phyloP scores from a whole-genome alignment of 1,139 yeast genomes.

The Pichia sp. region DNA sequence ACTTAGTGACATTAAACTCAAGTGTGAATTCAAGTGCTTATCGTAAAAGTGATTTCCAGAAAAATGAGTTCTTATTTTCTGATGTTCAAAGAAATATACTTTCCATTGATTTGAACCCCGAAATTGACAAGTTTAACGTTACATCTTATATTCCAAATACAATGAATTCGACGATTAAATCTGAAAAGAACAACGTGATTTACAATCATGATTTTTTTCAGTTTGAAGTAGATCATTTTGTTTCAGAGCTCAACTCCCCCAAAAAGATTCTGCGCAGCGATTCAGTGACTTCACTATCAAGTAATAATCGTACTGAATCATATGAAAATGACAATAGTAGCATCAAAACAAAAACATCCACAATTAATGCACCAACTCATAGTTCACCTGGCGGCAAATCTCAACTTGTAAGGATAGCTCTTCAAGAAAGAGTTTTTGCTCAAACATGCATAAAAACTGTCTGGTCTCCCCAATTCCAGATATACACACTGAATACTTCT shows the following conservation, averaged over 20 bases:
- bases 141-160: conserved; percentile 10
- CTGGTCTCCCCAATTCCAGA: conserved; percentile 17
- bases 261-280: background rate
- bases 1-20: background rate
- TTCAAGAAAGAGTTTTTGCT: conserved; percentile 19
- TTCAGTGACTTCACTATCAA: background rate
- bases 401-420: conserved; percentile 11
- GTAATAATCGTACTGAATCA: background rate
- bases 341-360: conserved; percentile 5
- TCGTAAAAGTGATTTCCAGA: background rate
- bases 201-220: background rate
- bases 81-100: conserved; percentile 14
- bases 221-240: conserved; percentile 19
- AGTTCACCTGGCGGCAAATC: background rate
- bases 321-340: background rate
- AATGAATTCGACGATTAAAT: conserved; percentile 6
- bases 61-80: conserved; percentile 23
- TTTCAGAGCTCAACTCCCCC: background rate
- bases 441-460: conserved; percentile 16
- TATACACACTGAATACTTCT: conserved; percentile 14
- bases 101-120: conserved; percentile 16
- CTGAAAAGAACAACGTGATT: background rate
- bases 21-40: background rate
- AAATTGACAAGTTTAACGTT: conserved; percentile 14
- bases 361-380: background rate